phyloP scores from a whole-genome alignment of 495 filamentous ascomycete species.

The Bathelium albidoporum region DNA sequence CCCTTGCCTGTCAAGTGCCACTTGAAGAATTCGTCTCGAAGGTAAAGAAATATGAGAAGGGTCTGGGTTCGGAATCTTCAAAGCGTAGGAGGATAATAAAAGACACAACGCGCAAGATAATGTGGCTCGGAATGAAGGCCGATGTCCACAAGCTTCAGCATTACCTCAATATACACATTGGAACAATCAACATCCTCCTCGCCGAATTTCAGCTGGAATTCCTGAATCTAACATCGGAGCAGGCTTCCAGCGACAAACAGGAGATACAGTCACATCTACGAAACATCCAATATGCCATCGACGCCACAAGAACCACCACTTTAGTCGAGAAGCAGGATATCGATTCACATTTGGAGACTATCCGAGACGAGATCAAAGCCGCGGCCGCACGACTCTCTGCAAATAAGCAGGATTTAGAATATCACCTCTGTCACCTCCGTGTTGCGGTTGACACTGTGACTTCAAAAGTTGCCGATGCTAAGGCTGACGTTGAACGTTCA shows the following conservation, averaged over 20 bases:
- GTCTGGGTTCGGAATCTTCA: neutral
- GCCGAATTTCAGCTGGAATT: neutral
- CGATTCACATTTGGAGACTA: neutral
- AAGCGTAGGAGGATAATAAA: neutral
- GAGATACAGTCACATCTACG: neutral
- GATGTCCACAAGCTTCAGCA: constrained; percentile 4
- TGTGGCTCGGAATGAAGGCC: neutral
- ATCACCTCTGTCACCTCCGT: neutral
- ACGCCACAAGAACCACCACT: neutral
- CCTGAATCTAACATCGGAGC: neutral
- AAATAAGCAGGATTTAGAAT: neutral
- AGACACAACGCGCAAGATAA: neutral
- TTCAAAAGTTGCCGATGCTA: neutral
- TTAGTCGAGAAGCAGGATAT: neutral
- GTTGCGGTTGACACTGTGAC: neutral
- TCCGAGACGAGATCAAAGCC: neutral
- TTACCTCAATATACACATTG: constrained; percentile 7
- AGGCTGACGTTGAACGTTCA: neutral
- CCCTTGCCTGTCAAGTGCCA: neutral
- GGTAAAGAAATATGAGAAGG: neutral
- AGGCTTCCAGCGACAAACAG: neutral
- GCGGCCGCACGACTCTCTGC: neutral
- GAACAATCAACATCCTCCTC: constrained; percentile 4
- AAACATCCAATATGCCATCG: neutral
- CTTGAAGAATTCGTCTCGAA: neutral